A percentile compares a stretch with the other conserved stretches of the same genome.
Conservation (phyloP, 2,329 filamentous ascomycete genomes). For the Trichoderma koningiopsis region DNA sequence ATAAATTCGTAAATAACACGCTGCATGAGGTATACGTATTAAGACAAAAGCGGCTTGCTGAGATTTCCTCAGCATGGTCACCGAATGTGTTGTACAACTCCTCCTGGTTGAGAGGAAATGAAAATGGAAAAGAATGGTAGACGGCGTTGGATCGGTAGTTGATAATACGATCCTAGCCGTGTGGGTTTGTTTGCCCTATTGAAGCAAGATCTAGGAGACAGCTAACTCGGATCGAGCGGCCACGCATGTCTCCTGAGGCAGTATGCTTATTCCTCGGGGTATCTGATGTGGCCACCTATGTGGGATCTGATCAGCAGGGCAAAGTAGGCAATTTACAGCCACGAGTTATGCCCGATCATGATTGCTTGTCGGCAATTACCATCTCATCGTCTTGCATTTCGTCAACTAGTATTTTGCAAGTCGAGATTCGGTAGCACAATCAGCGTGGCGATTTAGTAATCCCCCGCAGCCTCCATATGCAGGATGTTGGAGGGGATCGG, state of each 20-base stretch:
- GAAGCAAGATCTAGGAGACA: not conserved
- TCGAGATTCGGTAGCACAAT: not conserved
- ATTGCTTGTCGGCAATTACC: not conserved
- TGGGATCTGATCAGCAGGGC: not conserved
- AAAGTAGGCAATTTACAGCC: not conserved
- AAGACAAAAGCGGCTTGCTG: not conserved
- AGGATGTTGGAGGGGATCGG: not conserved
- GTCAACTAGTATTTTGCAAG: not conserved
- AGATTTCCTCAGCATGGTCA: not conserved
- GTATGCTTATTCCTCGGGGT: not conserved
- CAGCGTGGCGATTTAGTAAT: not conserved
- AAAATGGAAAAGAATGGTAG: not conserved
- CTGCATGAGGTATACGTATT: conserved; percentile 14
- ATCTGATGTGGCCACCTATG: not conserved
- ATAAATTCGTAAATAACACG: conserved; percentile 22
- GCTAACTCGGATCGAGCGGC: not conserved
- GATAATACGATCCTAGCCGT: not conserved
- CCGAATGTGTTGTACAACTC: conserved; percentile 1
- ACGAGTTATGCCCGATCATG: not conserved
- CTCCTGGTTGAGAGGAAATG: not conserved
- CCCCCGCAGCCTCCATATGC: not conserved
- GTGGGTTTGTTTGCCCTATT: not conserved
- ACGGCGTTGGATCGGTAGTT: not conserved
- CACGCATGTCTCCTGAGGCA: not conserved
- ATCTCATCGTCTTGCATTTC: not conserved